Conservation (phyloP, 805 yeast species). For the Nakazawaea laoshanensis region DNA sequence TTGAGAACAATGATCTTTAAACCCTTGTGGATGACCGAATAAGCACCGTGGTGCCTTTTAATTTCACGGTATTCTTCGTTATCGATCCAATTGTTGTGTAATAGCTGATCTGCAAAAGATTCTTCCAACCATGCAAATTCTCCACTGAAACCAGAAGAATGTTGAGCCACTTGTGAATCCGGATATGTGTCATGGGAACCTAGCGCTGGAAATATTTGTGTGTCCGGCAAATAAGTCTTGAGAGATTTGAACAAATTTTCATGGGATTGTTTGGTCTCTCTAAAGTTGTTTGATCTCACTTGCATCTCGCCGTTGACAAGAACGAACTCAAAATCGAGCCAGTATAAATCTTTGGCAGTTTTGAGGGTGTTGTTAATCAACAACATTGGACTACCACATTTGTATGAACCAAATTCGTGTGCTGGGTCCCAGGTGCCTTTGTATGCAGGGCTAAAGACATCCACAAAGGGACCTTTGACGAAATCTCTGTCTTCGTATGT, state of each 20-base stretch:
- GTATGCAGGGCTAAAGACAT: slow-evolving; percentile 21
- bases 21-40: slow-evolving; percentile 25
- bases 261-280: slow-evolving; percentile 28
- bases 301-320: slow-evolving; percentile 36
- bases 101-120: slow-evolving; percentile 3
- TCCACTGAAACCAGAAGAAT: neutral
- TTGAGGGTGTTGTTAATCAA: slow-evolving; percentile 29
- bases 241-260: slow-evolving; percentile 21
- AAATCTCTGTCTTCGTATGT: slow-evolving; percentile 22
- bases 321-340: slow-evolving; percentile 22
- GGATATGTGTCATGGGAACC: slow-evolving; percentile 39
- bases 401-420: slow-evolving; percentile 29
- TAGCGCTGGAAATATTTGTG: slow-evolving; percentile 28
- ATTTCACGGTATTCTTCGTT: slow-evolving; percentile 1
- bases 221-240: slow-evolving; percentile 24
- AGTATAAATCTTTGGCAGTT: slow-evolving; percentile 11
- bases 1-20: slow-evolving; percentile 30
- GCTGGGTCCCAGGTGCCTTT: slow-evolving; percentile 23
- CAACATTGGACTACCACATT: slow-evolving; percentile 31
- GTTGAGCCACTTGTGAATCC: slow-evolving; percentile 30
- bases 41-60: slow-evolving; percentile 29
- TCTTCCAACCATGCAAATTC: slow-evolving; percentile 10
- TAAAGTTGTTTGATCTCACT: slow-evolving; percentile 13
- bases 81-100: slow-evolving; percentile 7
- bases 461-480: slow-evolving; percentile 20